A percentile compares a stretch with the other conserved stretches of the same genome.
These are phyloP conservation scores for Fonsecaea pedrosoi DNA, from an alignment of 2,329 filamentous ascomycete genomes.

Conservation along the genomic window DNA sequence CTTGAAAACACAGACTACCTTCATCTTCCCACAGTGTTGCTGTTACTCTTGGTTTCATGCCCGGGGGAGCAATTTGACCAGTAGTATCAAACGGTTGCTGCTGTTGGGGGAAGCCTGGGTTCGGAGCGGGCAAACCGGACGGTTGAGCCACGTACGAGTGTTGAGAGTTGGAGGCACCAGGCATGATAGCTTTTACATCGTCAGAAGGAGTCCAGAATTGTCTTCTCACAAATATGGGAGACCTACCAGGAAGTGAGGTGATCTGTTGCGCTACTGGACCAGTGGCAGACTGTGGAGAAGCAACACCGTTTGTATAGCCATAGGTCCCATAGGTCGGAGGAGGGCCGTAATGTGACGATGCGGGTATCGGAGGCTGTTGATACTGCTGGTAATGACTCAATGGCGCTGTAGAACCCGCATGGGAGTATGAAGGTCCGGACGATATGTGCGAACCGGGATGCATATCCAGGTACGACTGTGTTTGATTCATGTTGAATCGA, in stretches of 20 bases:
- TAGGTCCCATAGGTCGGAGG: conserved; percentile 70
- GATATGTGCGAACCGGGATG: conserved; percentile 73
- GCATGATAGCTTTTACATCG: conserved; percentile 49
- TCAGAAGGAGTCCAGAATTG: conserved; percentile 22
- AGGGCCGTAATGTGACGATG: conserved; percentile 71
- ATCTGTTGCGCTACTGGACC: conserved; percentile 74
- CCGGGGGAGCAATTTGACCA: conserved; percentile 89
- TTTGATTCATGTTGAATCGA: conserved; percentile 74
- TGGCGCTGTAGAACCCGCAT: conserved; percentile 75
- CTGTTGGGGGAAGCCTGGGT: conserved; percentile 53
- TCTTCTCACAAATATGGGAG: background rate
- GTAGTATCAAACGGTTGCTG: conserved; percentile 77
- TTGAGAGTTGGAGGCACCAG: conserved; percentile 27
- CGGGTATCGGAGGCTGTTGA: conserved; percentile 73
- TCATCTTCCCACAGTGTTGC: conserved; percentile 98
- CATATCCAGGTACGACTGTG: conserved; percentile 84
- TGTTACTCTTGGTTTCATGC: conserved; percentile 95
- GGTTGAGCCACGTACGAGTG: conserved; percentile 37
- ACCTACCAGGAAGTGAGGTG: conserved; percentile 66
- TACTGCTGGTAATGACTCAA: conserved; percentile 81
- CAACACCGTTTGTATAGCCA: conserved; percentile 75
- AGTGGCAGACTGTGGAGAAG: conserved; percentile 75
- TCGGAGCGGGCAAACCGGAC: conserved; percentile 40
- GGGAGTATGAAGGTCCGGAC: conserved; percentile 75
- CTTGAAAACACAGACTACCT: conserved; percentile 95